Evolutionary conservation across 1,284 basidiomycete species (phyloP).

Genomic region (Microbotryomycetes sp.): DNA sequence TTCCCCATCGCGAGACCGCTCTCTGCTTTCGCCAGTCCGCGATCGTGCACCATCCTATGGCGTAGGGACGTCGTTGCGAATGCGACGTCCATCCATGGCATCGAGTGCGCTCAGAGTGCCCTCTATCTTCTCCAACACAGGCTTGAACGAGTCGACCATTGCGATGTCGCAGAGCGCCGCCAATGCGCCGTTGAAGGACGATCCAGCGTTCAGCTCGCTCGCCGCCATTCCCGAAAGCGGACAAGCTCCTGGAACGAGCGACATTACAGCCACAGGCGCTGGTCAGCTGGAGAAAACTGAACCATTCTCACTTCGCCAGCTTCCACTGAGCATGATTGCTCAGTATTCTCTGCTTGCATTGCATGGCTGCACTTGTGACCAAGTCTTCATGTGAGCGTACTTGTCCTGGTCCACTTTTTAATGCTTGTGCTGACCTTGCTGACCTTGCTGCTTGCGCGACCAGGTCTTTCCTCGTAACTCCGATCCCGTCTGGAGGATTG

Average conservation of each 20-base stretch:
- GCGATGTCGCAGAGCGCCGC: slow-evolving; percentile 5
- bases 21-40: slow-evolving; percentile 28
- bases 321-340: slow-evolving; percentile 35
- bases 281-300: slow-evolving; percentile 4
- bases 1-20: slow-evolving; percentile 23
- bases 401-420: not conserved
- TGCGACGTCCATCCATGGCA: slow-evolving; percentile 38
- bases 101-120: slow-evolving; percentile 54
- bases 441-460: not conserved
- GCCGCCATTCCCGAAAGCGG: slow-evolving; percentile 41
- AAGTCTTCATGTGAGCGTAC: slow-evolving; percentile 31
- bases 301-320: slow-evolving; percentile 24
- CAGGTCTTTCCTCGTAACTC: slow-evolving; percentile 29
- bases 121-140: slow-evolving; percentile 70
- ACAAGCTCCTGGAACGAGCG: slow-evolving; percentile 9
- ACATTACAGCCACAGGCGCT: slow-evolving; percentile 7
- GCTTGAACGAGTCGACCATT: slow-evolving; percentile 48
- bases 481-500: slow-evolving; percentile 15
- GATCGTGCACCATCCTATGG: slow-evolving; percentile 16
- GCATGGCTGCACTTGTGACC: slow-evolving; percentile 34
- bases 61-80: not conserved
- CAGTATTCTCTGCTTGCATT: slow-evolving; percentile 32
- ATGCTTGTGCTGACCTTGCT: not conserved
- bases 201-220: slow-evolving; percentile 94
- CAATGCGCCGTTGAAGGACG: slow-evolving; percentile 85